phyloP scores from a whole-genome alignment of 352 stramenopile species.

The Pseudoperonospora humuli region DNA sequence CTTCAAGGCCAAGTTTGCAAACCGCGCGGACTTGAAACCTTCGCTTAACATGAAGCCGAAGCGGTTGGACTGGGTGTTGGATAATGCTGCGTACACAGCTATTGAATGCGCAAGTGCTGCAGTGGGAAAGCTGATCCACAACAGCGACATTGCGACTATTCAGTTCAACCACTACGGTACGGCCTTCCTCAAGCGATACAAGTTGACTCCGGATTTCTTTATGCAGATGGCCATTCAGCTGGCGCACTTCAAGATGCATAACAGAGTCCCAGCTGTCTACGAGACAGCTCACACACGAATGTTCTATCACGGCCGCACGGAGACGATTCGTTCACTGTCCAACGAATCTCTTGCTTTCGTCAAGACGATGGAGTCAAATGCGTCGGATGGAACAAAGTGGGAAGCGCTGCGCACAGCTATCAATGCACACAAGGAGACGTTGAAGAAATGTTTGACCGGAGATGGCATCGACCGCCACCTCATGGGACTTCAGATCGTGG shows the following conservation, averaged over 20 bases:
- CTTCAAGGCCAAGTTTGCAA: conserved; percentile 82
- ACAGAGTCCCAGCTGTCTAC: conserved; percentile 91
- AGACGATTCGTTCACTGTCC: conserved; percentile 86
- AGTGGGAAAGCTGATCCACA: conserved; percentile 89
- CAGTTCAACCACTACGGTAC: conserved; percentile 90
- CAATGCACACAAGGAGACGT: conserved; percentile 87
- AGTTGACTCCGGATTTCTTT: conserved; percentile 95
- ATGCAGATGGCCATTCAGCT: conserved; percentile 96
- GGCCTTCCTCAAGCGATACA: conserved; percentile 90
- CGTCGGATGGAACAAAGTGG: conserved; percentile 63
- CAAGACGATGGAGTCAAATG: conserved; percentile 81
- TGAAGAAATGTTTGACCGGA: conserved; percentile 77
- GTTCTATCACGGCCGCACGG: conserved; percentile 95
- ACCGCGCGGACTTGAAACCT: conserved; percentile 62
- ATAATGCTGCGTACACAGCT: conserved; percentile 66
- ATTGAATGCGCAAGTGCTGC: conserved; percentile 85
- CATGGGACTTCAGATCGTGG: conserved; percentile 93
- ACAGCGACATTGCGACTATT: conserved; percentile 86
- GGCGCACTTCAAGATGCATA: conserved; percentile 94
- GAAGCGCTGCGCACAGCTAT: conserved; percentile 86
- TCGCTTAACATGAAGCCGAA: conserved; percentile 59
- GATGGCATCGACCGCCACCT: conserved; percentile 93
- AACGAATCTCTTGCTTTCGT: conserved; percentile 87
- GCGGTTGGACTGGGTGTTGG: conserved; percentile 75
- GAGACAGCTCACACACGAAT: conserved; percentile 95